Percentiles rank a stretch among this genome's conserved stretches.
Evolutionary conservation across 371 early-diverging fungal genomes (phyloP).

Genomic region (Mucor indicus): DNA sequence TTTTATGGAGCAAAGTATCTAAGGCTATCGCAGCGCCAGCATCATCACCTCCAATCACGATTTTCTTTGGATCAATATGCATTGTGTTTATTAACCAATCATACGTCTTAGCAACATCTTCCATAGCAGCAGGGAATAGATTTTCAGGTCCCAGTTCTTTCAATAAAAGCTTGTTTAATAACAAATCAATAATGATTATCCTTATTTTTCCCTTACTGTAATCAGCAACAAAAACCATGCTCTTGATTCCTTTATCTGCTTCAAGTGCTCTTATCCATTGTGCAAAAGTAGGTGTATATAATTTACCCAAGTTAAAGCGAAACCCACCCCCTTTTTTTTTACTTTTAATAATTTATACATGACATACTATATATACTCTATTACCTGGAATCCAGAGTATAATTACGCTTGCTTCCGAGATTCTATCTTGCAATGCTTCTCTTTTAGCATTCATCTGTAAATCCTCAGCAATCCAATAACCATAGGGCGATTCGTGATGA

Average conservation of each 20-base stretch:
- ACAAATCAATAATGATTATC: neutral
- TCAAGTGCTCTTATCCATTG: slow-evolving; percentile 34
- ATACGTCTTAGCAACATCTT: slow-evolving; percentile 28
- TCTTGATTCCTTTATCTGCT: slow-evolving; percentile 37
- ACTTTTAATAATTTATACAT: no score
- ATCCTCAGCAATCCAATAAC: slow-evolving; percentile 37
- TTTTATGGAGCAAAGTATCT: slow-evolving; percentile 27
- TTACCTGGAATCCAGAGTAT: slow-evolving; percentile 45
- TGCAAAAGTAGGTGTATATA: slow-evolving; percentile 33
- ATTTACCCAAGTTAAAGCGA: slow-evolving; percentile 27
- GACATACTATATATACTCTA: neutral
- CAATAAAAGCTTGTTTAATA: neutral
- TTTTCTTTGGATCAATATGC: slow-evolving; percentile 19
- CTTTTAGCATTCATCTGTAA: slow-evolving; percentile 26
- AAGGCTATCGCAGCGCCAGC: slow-evolving; percentile 35
- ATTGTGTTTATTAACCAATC: slow-evolving; percentile 26
- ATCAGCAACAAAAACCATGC: slow-evolving; percentile 35
- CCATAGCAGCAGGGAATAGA: slow-evolving; percentile 29
- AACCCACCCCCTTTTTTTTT: slow-evolving; percentile 37
- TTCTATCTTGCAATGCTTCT: slow-evolving; percentile 33
- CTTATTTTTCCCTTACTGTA: slow-evolving; percentile 23
- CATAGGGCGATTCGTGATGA: slow-evolving; percentile 9
- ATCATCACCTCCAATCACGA: slow-evolving; percentile 34
- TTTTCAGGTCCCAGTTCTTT: slow-evolving; percentile 27
- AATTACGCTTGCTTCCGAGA: slow-evolving; percentile 28